A percentile compares a stretch with the other conserved stretches of the same genome.
These are phyloP conservation scores for Paramecium biaurelia DNA, from an alignment of 73 alveolate species.

Conservation along the genomic window DNA sequence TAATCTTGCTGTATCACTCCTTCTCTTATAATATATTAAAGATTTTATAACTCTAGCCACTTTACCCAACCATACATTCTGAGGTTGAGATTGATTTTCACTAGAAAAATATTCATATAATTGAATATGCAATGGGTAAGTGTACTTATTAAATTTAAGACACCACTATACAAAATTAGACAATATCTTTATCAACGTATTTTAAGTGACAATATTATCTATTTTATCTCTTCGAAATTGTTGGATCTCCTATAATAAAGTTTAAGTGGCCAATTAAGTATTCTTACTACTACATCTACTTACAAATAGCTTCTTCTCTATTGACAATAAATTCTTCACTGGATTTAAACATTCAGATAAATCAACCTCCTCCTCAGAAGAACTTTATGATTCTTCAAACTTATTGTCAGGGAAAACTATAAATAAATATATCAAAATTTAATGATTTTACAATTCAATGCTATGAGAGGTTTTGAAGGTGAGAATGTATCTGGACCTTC, in stretches of 20 bases:
- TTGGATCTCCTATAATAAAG: neutral
- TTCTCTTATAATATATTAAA: constrained; percentile 10
- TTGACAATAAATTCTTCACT: constrained; percentile 20
- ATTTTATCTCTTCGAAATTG: constrained; percentile 28
- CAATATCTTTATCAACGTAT: neutral
- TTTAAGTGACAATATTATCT: neutral
- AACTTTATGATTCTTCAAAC: neutral
- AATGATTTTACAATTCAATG: neutral
- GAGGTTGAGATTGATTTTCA: constrained; percentile 1
- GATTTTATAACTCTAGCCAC: constrained; percentile 4
- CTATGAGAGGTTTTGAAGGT: neutral
- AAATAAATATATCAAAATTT: too few species aligned
- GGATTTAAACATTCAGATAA: neutral
- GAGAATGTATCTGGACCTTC: neutral
- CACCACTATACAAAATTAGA: neutral
- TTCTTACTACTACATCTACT: constrained; percentile 19
- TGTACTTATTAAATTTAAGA: neutral
- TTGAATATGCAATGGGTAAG: neutral
- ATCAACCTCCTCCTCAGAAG: constrained; percentile 9
- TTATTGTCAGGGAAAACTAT: neutral
- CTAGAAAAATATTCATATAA: constrained; percentile 21
- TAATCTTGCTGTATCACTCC: neutral
- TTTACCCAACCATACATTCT: constrained; percentile 15
- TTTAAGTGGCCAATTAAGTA: neutral
- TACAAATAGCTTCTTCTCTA: constrained; percentile 32